Base-by-base conservation (phyloP, 768 basidiomycete species). In the Pulveroboletus sp. region DNA sequence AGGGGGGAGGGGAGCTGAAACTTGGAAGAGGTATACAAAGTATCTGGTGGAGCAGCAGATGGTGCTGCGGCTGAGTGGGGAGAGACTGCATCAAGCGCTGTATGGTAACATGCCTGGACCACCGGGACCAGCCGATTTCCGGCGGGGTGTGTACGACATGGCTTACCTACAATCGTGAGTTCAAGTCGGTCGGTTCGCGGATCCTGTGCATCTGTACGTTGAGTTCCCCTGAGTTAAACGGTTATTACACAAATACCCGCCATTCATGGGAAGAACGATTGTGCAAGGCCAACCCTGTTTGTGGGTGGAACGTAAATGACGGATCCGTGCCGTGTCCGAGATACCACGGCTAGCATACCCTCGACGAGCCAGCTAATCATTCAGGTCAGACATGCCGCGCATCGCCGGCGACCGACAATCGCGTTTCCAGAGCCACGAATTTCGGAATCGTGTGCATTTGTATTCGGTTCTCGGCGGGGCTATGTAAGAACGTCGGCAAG, bases 21-120 rank as follows among this genome's bases (percentile, higher is more conserved):
- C 79, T 19, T 87, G 85, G 86, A 70, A 69, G 52, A 70, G 83
- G 51, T 87, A 83, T 60, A 76, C 77, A 20, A 65, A 79, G 44
- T 87, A 75, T 63, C 56, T 87, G 59, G 62, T 66, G 12, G 74
- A 78, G 24, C 67, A 72, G 13, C 76, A 72, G 29, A 63, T 84
- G 60, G 84, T 87, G 16, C 59, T 83, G 25, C 69, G 63, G 34
- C 67, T 85, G 25, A 54, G 40, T 67, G 81, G 56, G 58, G 64
- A 73, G 7, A 62, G 68, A 47, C 63, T 82, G 49, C 66, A 69
- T 32, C 65, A 64, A 33, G 74, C 59, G 5, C 38, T 69, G 25
- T 58, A 66, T 25, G 67, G 65, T 6, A 58, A 47, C 23, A 12
- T 49, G 43, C 41, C 62, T 37, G 40, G 23, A 40, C 5, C 46